Conservation (phyloP, 139 green algal species). For the Chlorella sp. region DNA sequence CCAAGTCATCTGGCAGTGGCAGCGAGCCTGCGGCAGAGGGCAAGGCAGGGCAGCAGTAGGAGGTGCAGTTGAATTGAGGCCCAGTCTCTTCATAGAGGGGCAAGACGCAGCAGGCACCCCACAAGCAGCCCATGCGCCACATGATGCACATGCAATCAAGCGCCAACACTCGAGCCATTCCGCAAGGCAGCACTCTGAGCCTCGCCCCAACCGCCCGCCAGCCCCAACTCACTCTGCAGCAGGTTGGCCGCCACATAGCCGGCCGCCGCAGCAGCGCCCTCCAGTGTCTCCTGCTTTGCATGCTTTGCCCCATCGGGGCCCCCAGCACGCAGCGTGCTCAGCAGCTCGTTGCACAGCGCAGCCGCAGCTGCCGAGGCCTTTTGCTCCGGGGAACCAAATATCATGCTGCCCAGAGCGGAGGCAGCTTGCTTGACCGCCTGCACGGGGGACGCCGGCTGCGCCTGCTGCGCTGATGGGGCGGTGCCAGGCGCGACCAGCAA, state of each 20-base stretch:
- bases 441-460: neutral
- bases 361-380: slow-evolving; percentile 2
- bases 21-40: slow-evolving; percentile 21
- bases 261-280: slow-evolving; percentile 51
- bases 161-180: neutral
- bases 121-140: neutral
- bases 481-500: slow-evolving; percentile 22
- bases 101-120: neutral
- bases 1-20: neutral
- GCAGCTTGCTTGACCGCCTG: neutral
- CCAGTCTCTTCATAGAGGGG: too few species aligned
- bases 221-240: neutral
- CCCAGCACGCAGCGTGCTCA: slow-evolving; percentile 34
- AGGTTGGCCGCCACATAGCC: slow-evolving; percentile 65
- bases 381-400: too few species aligned
- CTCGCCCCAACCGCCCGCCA: neutral
- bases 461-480: neutral
- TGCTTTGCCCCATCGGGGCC: slow-evolving; percentile 3
- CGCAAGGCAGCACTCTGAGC: neutral
- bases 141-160: neutral
- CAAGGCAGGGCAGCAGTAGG: neutral
- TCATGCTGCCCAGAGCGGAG: too few species aligned
- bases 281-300: slow-evolving; percentile 44
- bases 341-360: slow-evolving; percentile 40
- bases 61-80: neutral